Evolutionary conservation across 352 stramenopile genomes (phyloP), one percentile per base, ranked within the genome.

Genomic region (Globisporangium canariense): DNA sequence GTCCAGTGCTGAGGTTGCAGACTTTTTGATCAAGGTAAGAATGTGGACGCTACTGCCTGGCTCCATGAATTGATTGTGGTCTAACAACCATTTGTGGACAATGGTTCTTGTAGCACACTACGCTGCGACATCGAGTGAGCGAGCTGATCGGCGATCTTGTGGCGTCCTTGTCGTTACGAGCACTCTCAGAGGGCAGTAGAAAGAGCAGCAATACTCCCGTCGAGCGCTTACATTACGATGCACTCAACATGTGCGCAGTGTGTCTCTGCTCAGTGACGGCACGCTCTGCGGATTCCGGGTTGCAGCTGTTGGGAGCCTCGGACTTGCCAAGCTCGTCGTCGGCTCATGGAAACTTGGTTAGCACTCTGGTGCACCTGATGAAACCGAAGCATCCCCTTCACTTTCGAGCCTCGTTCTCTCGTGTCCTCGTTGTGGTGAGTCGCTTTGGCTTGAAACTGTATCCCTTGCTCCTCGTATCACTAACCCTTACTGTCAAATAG

Each of bases 391-490:
- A 88, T 32, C 75, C 78, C 10, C 53, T 67, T 16, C 54, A 41
- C 7, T 86, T 88, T 40, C 75, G 78, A 8, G 43, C 71, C 1
- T 81, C 73, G 3, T 81, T 84, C 25, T 64, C 64, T 41, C 70
- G 73, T 18, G 36, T 81, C 36, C 46, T 86, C 3, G 36, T 78
- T 13, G 64, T 61, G 53, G 76, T 83, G 65, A 49, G 72, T 74
- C 18, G 5, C 68, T 20, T 32, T 56, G 18, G 2, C 14, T 58
- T 18, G 3, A 41, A 51, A 28, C n/a, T 28, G 34, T 11, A 11
- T 14, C 28, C 36, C 18, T 9, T 32, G 3, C 38, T 16, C 8
- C 32, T 62, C 25, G 13, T 10, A 2, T 62, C 30, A 11, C 3
- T n/a, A 18, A 1, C 4, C 20, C 28, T 20, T 57, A 13, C 51